Percentiles rank a stretch among this genome's conserved stretches.
Conservation (phyloP, 108 stramenopile genomes). For the Cyclostephanos invisitatus region DNA sequence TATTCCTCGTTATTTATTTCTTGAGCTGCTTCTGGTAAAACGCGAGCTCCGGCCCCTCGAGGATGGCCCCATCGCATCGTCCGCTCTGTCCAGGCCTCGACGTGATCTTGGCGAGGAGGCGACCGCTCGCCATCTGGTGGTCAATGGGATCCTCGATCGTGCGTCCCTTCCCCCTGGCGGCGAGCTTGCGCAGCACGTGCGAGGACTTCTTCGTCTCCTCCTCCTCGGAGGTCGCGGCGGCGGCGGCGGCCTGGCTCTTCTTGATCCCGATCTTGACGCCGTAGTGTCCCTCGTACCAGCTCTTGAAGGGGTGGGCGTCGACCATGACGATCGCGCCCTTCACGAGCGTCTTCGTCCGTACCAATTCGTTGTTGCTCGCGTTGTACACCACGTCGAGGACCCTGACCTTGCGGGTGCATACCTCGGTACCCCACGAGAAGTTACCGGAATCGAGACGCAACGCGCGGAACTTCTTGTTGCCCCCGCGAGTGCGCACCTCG, state of each 20-base stretch:
- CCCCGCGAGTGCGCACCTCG: conserved; percentile 92
- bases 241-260: conserved; percentile 76
- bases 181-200: conserved; percentile 81
- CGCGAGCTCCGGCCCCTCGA: conserved; percentile 98
- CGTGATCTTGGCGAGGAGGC: conserved; percentile 95
- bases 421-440: conserved; percentile 99
- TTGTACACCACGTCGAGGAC: conserved; percentile 99
- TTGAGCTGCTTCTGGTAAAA: conserved; percentile 98
- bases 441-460: conserved; percentile 96
- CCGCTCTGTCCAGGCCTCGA: conserved; percentile 98
- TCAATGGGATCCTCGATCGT: conserved; percentile 89
- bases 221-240: conserved; percentile 51
- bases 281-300: conserved; percentile 98
- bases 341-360: conserved; percentile 99
- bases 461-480: conserved; percentile 97
- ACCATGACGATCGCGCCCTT: conserved; percentile 98
- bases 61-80: conserved; percentile 97
- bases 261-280: conserved; percentile 94
- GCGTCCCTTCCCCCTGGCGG: conserved; percentile 83
- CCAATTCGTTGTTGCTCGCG: conserved; percentile 99
- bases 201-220: conserved; percentile 65
- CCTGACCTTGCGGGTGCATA: conserved; percentile 98
- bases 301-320: conserved; percentile 98
- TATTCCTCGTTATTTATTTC: conserved; percentile 62
- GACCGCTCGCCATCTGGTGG: conserved; percentile 96